Percentiles rank a stretch among this genome's conserved stretches.
These are phyloP conservation scores for Cubamyces sp. DNA, from an alignment of 768 basidiomycete genomes.

Conservation along the genomic window DNA sequence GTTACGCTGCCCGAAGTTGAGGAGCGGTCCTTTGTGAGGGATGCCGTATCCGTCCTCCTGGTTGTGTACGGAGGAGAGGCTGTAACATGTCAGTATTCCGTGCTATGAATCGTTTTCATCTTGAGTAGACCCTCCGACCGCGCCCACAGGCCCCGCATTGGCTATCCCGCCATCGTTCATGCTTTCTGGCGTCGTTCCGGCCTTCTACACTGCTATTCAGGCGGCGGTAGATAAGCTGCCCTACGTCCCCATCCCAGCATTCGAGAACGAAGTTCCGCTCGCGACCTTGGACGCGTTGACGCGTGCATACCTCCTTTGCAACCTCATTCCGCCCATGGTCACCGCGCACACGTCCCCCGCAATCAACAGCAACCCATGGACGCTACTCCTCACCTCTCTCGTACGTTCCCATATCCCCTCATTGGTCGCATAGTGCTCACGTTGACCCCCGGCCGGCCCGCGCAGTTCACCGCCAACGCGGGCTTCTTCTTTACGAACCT, in stretches of 20 bases:
- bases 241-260: constrained; percentile 50
- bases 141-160: constrained; percentile 59
- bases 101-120: not conserved
- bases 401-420: constrained; percentile 45
- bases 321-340: constrained; percentile 73
- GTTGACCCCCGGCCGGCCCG: not conserved
- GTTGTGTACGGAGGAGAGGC: constrained; percentile 85
- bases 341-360: constrained; percentile 50
- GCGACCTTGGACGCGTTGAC: constrained; percentile 78
- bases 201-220: constrained; percentile 64
- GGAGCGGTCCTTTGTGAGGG: constrained; percentile 59
- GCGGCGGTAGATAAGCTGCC: constrained; percentile 67
- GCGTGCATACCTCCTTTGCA: constrained; percentile 78
- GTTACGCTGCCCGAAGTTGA: constrained; percentile 41
- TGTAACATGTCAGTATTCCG: constrained; percentile 53
- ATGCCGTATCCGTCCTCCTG: constrained; percentile 57
- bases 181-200: constrained; percentile 66
- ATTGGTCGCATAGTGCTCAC: not conserved
- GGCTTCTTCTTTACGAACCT: constrained; percentile 82
- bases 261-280: constrained; percentile 69
- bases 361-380: constrained; percentile 73
- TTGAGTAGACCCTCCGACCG: not conserved
- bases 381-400: constrained; percentile 72
- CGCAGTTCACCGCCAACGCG: constrained; percentile 70
- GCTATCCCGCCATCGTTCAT: constrained; percentile 79